Conservation (phyloP, 345 rosid species). For the Viola odorata region DNA sequence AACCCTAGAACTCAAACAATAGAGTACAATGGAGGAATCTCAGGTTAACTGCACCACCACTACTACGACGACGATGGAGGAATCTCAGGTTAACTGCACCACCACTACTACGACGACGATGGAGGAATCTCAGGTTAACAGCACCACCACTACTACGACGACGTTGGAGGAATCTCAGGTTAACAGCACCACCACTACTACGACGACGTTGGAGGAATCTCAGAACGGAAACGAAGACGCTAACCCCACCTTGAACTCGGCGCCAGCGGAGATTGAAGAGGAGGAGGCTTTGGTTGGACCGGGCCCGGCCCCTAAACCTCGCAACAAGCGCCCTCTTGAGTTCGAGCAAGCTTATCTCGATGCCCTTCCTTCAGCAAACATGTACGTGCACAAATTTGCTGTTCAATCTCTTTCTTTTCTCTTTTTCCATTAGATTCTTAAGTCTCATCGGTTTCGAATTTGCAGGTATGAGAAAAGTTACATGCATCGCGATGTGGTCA, state of each 20-base stretch:
- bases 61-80: no score
- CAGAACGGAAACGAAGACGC: slow-evolving; percentile 32
- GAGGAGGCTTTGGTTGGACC: slow-evolving; percentile 63
- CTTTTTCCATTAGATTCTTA: not conserved
- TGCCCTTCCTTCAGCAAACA: slow-evolving; percentile 84
- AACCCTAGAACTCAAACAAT: no score
- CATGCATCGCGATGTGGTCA: slow-evolving; percentile 95
- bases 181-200: not conserved
- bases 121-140: no score
- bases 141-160: not conserved
- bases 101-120: no score
- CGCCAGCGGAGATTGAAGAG: slow-evolving; percentile 27
- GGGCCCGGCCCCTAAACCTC: slow-evolving; percentile 63
- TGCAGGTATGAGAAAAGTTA: slow-evolving; percentile 95
- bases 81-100: no score
- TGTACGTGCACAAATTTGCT: slow-evolving; percentile 24
- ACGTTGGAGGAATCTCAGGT: no score
- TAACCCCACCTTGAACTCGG: not conserved
- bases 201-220: slow-evolving; percentile 49
- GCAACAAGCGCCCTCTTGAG: slow-evolving; percentile 85
- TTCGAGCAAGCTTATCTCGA: slow-evolving; percentile 88
- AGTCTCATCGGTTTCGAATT: not conserved
- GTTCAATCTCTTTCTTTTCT: not conserved
- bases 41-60: no score
- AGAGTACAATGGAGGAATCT: no score